These are phyloP conservation scores for Sporothrix protearum DNA, from an alignment of 2,329 filamentous ascomycete species.

Conservation along the genomic window DNA sequence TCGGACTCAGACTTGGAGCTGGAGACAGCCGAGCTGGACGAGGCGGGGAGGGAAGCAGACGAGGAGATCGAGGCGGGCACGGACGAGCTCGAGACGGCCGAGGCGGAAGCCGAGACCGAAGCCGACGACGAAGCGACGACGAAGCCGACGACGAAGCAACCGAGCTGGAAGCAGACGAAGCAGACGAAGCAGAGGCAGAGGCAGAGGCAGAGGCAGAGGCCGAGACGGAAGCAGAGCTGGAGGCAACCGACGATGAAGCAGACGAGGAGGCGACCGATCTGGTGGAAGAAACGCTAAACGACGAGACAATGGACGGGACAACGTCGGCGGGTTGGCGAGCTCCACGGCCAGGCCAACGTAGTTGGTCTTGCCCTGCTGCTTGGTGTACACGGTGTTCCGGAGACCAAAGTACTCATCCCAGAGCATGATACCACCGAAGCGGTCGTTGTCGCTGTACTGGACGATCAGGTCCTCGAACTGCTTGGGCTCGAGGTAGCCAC, in stretches of 20 bases:
- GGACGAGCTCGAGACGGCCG: background rate
- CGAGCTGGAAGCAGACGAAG: conserved; percentile 9
- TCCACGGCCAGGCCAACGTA: conserved; percentile 26
- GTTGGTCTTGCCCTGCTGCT: conserved; percentile 28
- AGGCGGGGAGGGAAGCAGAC: background rate
- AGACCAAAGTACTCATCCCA: conserved; percentile 35
- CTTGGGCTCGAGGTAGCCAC: conserved; percentile 32
- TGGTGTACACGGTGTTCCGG: conserved; percentile 20
- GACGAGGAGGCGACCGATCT: conserved; percentile 1
- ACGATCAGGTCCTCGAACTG: conserved; percentile 30
- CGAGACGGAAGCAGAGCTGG: conserved; percentile 4
- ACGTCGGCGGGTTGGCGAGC: conserved; percentile 18
- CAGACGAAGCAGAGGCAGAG: conserved; percentile 24
- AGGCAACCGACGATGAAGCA: conserved; percentile 7
- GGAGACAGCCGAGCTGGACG: conserved; percentile 15
- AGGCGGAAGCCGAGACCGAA: conserved; percentile 15
- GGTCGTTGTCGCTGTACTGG: conserved; percentile 30
- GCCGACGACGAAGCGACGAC: background rate
- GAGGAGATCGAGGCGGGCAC: background rate
- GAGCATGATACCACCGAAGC: conserved; percentile 38
- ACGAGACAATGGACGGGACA: conserved; percentile 22
- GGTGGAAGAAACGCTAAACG: background rate
- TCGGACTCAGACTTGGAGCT: conserved; percentile 4
- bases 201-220: conserved; percentile 21
- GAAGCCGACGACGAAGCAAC: background rate